Percentiles rank a stretch among this genome's conserved stretches.
Conservation (phyloP, 169 alveolate genomes). For the Plasmodium knowlesi region DNA sequence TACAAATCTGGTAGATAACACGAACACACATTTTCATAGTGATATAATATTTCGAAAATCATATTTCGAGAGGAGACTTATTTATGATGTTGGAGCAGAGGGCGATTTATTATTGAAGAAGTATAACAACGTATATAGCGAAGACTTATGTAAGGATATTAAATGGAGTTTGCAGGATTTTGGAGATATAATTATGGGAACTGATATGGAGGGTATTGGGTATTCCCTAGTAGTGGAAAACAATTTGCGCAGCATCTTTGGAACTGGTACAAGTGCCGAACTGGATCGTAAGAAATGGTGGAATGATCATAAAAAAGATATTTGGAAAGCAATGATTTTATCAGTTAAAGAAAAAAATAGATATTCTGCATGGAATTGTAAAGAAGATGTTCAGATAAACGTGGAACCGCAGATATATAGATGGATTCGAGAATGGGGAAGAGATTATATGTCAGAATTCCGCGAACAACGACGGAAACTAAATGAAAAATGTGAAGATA, state of each 20-base stretch:
- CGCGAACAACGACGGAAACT: too few relatives aligned
- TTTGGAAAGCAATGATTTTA: not conserved
- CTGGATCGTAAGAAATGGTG: not conserved
- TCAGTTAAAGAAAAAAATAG: too few relatives aligned
- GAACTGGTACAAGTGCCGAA: not conserved
- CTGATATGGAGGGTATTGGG: not conserved
- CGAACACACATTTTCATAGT: not conserved
- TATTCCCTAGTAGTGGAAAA: not conserved
- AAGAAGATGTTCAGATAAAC: too few relatives aligned
- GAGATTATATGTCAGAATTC: too few relatives aligned
- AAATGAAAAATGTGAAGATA: too few relatives aligned
- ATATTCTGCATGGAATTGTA: too few relatives aligned
- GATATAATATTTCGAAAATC: not conserved
- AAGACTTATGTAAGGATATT: not conserved
- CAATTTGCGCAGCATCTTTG: not conserved
- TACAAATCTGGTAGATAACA: not conserved
- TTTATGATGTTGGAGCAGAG: not conserved
- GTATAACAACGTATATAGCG: not conserved
- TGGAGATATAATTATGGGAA: not conserved
- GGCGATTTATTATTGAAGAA: not conserved
- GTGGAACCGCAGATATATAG: too few relatives aligned
- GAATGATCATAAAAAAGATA: not conserved
- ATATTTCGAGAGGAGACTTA: not conserved
- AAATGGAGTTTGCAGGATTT: not conserved
- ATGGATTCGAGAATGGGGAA: too few relatives aligned